These are phyloP conservation scores for Phytophthora meadii DNA, from an alignment of 352 stramenopile genomes.

Conservation along the genomic window DNA sequence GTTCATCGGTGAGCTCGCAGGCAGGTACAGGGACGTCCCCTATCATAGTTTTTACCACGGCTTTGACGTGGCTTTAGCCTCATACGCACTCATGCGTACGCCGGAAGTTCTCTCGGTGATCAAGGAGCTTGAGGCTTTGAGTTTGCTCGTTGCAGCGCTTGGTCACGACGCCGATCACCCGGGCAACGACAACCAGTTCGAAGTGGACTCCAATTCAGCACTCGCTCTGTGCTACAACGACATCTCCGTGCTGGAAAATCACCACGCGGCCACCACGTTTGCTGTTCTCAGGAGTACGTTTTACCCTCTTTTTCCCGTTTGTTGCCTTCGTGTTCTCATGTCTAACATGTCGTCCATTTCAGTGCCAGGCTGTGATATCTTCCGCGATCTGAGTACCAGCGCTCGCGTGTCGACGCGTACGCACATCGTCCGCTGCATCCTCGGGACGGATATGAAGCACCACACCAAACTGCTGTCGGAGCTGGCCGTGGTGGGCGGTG, in stretches of 20 bases:
- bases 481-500: slow-evolving; percentile 46
- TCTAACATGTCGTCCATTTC: slow-evolving; percentile 13
- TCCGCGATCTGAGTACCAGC: slow-evolving; percentile 58
- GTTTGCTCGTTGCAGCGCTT: slow-evolving; percentile 81
- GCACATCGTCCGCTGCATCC: slow-evolving; percentile 78
- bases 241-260: slow-evolving; percentile 89
- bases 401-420: slow-evolving; percentile 56
- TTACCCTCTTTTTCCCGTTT: neutral
- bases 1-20: slow-evolving; percentile 66
- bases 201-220: slow-evolving; percentile 78
- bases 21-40: slow-evolving; percentile 69
- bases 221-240: slow-evolving; percentile 92
- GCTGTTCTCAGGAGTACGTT: slow-evolving; percentile 59
- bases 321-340: slow-evolving; percentile 3
- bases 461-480: slow-evolving; percentile 75
- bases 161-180: slow-evolving; percentile 90
- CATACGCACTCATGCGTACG: slow-evolving; percentile 67
- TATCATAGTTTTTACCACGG: slow-evolving; percentile 91
- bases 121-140: slow-evolving; percentile 79
- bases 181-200: slow-evolving; percentile 91
- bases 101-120: slow-evolving; percentile 66
- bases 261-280: slow-evolving; percentile 86
- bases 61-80: slow-evolving; percentile 77
- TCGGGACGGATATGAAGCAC: slow-evolving; percentile 86
- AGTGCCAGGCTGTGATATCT: slow-evolving; percentile 66